phyloP scores from a whole-genome alignment of 176 grass and related monocot species.

The Urochloa ruziziensis region DNA sequence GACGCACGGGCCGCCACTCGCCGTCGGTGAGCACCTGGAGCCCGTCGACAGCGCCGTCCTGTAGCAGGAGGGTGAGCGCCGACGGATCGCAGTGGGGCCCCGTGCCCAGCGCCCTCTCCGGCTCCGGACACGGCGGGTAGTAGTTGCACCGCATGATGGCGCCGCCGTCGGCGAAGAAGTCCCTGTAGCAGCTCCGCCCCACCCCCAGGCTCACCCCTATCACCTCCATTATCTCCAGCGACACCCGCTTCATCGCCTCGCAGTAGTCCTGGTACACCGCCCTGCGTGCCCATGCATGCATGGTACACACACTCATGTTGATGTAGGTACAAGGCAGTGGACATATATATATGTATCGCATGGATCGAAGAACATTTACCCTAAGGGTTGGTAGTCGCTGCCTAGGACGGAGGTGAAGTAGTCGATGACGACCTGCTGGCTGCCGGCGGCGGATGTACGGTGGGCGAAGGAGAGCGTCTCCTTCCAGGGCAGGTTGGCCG shows the following conservation, averaged over 20 bases:
- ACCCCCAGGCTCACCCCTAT: slow-evolving; percentile 70
- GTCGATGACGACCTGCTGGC: slow-evolving; percentile 39
- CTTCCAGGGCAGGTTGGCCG: slow-evolving; percentile 77
- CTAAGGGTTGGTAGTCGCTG: slow-evolving; percentile 50
- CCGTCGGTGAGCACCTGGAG: slow-evolving; percentile 66
- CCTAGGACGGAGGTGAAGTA: slow-evolving; percentile 62
- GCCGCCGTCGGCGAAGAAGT: slow-evolving; percentile 66
- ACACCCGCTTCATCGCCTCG: slow-evolving; percentile 53
- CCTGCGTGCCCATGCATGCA: slow-evolving; percentile 22
- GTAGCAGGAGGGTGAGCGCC: slow-evolving; percentile 74
- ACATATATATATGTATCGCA: no score
- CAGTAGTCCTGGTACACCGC: slow-evolving; percentile 61
- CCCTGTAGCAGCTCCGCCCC: slow-evolving; percentile 44
- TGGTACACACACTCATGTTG: no score
- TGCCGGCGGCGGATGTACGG: not conserved
- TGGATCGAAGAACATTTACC: no score
- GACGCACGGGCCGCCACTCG: slow-evolving; percentile 51
- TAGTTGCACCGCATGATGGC: slow-evolving; percentile 88
- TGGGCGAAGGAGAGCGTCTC: slow-evolving; percentile 72
- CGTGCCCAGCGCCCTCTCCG: slow-evolving; percentile 70
- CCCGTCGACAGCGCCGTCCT: slow-evolving; percentile 58
- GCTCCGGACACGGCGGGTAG: slow-evolving; percentile 81
- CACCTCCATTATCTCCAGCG: slow-evolving; percentile 70
- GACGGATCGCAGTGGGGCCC: slow-evolving; percentile 79
- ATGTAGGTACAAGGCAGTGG: not conserved